Base-by-base conservation (phyloP, 1,284 basidiomycete genomes). In the Moniliophthora roreri region DNA sequence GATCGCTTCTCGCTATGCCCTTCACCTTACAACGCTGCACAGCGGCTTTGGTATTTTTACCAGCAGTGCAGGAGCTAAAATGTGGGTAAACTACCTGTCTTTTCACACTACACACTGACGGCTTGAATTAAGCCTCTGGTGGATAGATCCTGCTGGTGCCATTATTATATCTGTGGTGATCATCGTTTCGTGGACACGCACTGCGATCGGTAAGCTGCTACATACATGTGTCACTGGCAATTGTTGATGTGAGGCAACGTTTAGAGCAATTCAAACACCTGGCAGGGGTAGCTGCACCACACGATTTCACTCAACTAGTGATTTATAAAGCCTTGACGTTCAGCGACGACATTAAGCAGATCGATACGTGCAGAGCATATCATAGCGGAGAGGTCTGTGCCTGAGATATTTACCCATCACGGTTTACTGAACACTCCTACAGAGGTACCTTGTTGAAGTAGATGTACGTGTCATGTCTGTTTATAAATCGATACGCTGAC, bases 281-380 rank as follows among this genome's bases (percentile, higher is more conserved):
- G 20, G 94, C 94, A 0, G 96, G 95, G 41, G 93, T 88, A 68
- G 89, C 93, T 1, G 96, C 96, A 1, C 89, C 93, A 6, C 84
- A 89, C 58, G 92, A 97, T 20, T 98, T 96, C 67, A 70, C 94
- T 53, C 91, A 94, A 65, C 81, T 97, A 38, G 80, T 98, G 66
- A 91, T 90, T 50, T 98, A 98, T 80, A 98, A 97, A 63, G 88
- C 90, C 3, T 83, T 86, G 70, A 95, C 91, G 3, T 98, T 95
- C 70, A 89, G 82, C 62, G 79, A 87, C 28, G 86, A 91, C 45
- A 97, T 98, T 56, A 80, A 88, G 56, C 84, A 89, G 64, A 79
- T 98, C 40, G 95, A 98, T 65, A 94, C 91, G 4, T 91, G 93
- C 52, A 79, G 91, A 53, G 91, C 92, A 26, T 95, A 95, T 63